Conservation (phyloP, 1,284 basidiomycete species). For the Irpex sp. region DNA sequence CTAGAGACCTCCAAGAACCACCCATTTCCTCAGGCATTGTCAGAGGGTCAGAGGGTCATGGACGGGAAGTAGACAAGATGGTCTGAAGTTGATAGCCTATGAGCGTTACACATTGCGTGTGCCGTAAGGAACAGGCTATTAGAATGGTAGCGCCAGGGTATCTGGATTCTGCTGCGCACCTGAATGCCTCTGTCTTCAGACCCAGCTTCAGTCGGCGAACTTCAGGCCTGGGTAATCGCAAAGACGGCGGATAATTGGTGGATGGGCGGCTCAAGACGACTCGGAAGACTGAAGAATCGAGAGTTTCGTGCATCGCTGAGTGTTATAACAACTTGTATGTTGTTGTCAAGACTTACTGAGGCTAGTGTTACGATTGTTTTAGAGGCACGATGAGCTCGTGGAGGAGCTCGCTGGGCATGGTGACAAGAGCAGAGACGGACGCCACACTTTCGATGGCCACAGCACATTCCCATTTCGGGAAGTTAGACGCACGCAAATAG, state of each 20-base stretch:
- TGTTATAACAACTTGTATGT: neutral
- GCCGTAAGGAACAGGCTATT: neutral
- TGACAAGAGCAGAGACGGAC: neutral
- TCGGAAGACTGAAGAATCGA: neutral
- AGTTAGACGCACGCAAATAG: neutral
- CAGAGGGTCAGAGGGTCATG: conserved; percentile 6
- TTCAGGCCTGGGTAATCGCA: too few relatives aligned
- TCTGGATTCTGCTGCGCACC: neutral
- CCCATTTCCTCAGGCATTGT: conserved; percentile 31
- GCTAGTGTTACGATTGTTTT: neutral
- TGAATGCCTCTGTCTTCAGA: neutral
- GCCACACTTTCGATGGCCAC: neutral
- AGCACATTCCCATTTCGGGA: neutral
- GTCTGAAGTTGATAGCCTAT: neutral
- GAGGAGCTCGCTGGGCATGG: neutral
- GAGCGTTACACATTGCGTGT: neutral
- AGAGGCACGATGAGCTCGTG: neutral
- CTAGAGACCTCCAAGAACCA: conserved; percentile 29
- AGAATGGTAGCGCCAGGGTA: neutral
- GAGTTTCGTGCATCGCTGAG: neutral
- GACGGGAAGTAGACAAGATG: neutral
- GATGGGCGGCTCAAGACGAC: neutral
- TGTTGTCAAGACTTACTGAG: neutral
- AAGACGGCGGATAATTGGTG: neutral
- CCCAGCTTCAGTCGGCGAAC: too few relatives aligned